Conservation (phyloP, 1,139 yeast genomes). For the Tardiomyces digboiensis region DNA sequence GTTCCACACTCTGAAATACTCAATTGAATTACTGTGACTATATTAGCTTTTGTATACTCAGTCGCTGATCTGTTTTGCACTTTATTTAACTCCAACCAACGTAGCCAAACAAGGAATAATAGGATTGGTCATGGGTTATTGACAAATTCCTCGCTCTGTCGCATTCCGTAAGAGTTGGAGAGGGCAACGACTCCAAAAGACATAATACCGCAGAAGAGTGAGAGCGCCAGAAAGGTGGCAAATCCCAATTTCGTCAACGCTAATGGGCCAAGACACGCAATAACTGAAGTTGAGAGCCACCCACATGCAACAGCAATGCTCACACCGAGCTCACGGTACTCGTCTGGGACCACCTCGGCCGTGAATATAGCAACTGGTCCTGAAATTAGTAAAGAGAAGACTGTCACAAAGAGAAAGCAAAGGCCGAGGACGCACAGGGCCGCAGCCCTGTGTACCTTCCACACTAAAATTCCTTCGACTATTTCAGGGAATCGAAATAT, state of each 20-base stretch:
- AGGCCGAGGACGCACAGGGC: neutral
- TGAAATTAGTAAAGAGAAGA: neutral
- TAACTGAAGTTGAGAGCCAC: neutral
- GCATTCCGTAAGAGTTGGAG: neutral
- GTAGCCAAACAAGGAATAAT: no score
- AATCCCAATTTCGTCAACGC: neutral
- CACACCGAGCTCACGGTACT: neutral
- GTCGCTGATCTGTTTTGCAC: no score
- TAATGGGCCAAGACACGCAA: neutral
- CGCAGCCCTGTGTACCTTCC: neutral
- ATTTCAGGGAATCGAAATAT: neutral
- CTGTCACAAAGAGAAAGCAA: neutral
- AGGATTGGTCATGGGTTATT: no score
- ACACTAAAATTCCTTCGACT: neutral
- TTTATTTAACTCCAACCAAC: no score
- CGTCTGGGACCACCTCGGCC: neutral
- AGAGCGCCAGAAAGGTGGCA: neutral
- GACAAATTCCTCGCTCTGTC: no score
- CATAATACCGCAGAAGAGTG: neutral
- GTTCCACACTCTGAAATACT: no score
- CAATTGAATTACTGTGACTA: no score
- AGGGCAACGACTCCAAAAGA: neutral
- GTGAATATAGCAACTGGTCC: neutral
- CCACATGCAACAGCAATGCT: neutral
- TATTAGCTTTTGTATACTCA: no score